Evolutionary conservation across 2,329 filamentous ascomycete genomes (phyloP).

Genomic region (Zasmidium citrigriseum): DNA sequence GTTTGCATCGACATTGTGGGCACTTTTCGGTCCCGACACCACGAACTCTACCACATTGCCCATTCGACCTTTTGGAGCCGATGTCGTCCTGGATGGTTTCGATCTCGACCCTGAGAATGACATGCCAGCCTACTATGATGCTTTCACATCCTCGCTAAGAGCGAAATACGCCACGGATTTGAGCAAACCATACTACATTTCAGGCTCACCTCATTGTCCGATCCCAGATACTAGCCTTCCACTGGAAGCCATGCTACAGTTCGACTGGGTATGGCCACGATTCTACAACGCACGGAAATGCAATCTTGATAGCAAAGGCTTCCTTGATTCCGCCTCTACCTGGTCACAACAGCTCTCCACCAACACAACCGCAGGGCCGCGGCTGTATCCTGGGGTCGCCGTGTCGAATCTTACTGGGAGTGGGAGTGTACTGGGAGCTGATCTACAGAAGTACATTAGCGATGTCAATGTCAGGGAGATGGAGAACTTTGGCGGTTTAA

Average conservation of each 20-base stretch:
- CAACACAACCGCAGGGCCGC: slow-evolving; percentile 15
- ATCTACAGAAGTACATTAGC: slow-evolving; percentile 27
- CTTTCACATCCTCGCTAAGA: slow-evolving; percentile 33
- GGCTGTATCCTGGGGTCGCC: slow-evolving; percentile 35
- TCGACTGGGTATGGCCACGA: slow-evolving; percentile 43
- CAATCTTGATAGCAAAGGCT: slow-evolving; percentile 34
- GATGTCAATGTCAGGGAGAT: slow-evolving; percentile 24
- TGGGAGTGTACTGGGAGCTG: slow-evolving; percentile 34
- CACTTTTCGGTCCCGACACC: slow-evolving; percentile 37
- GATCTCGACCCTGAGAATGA: slow-evolving; percentile 42
- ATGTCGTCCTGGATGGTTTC: slow-evolving; percentile 39
- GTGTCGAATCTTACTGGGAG: slow-evolving; percentile 27
- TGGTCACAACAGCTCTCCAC: slow-evolving; percentile 28
- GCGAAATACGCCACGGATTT: slow-evolving; percentile 21
- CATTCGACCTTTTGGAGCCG: slow-evolving; percentile 30
- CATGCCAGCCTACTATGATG: slow-evolving; percentile 27
- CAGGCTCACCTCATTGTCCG: slow-evolving; percentile 40
- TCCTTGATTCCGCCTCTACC: slow-evolving; percentile 27
- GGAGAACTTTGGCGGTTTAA: slow-evolving; percentile 38
- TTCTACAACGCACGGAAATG: slow-evolving; percentile 42
- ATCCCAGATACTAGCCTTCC: slow-evolving; percentile 39
- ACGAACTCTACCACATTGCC: slow-evolving; percentile 28
- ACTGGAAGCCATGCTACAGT: slow-evolving; percentile 28
- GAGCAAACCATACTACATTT: slow-evolving; percentile 38
- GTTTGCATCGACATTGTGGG: slow-evolving; percentile 38